Conservation (phyloP, 2,329 filamentous ascomycete species). For the Raffaelea albimanens region DNA sequence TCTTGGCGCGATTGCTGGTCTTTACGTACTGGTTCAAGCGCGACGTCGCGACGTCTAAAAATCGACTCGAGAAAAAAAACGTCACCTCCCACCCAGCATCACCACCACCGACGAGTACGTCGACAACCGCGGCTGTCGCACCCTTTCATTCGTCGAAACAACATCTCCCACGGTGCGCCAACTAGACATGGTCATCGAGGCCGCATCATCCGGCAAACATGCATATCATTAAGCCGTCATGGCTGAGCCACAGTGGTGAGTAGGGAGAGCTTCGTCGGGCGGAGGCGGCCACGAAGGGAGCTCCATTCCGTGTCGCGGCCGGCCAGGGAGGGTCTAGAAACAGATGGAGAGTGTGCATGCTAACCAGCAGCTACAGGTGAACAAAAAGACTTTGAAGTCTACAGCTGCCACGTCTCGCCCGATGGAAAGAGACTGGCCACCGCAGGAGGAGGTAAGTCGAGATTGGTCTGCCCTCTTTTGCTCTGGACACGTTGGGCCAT, state of each 20-base stretch:
- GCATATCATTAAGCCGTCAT: constrained; percentile 89
- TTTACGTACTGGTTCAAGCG: constrained; percentile 12
- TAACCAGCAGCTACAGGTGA: constrained; percentile 50
- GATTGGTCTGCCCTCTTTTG: not conserved
- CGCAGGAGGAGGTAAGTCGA: constrained; percentile 81
- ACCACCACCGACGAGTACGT: not conserved
- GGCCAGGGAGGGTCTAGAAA: no score
- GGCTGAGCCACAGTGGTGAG: constrained; percentile 86
- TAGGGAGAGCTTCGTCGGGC: constrained; percentile 8
- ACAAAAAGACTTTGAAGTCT: constrained; percentile 97
- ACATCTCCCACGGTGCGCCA: constrained; percentile 3
- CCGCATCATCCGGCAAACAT: constrained; percentile 34
- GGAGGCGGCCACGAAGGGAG: no score
- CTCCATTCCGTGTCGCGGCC: not conserved
- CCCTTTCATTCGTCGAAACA: not conserved
- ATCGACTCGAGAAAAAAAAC: no score
- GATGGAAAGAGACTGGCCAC: constrained; percentile 89
- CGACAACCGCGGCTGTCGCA: not conserved
- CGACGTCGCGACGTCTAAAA: no score
- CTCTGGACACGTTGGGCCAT: not conserved
- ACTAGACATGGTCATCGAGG: constrained; percentile 12
- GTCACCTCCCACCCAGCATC: not conserved
- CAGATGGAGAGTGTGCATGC: not conserved
- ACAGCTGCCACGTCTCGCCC: constrained; percentile 93
- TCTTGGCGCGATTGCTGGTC: constrained; percentile 5